Evolutionary conservation across 2,329 filamentous ascomycete genomes (phyloP).

Genomic region (Cadophora sp.): DNA sequence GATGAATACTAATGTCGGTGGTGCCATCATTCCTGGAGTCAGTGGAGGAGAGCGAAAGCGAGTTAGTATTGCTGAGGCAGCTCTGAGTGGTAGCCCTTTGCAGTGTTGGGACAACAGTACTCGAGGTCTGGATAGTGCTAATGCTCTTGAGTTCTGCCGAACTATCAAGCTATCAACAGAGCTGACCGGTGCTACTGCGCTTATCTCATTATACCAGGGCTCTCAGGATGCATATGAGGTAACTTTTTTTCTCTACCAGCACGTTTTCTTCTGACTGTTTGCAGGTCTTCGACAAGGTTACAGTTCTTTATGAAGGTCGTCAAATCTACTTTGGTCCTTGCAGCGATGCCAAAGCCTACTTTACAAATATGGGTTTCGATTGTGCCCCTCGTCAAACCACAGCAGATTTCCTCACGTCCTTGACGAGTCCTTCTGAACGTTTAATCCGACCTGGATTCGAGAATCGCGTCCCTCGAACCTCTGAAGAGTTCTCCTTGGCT

Average conservation of each 20-base stretch:
- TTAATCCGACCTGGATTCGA: conserved; percentile 61
- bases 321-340: conserved; percentile 74
- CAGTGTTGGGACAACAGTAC: conserved; percentile 82
- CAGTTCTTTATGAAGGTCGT: conserved; percentile 70
- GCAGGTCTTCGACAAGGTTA: conserved; percentile 68
- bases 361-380: conserved; percentile 73
- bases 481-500: conserved; percentile 58
- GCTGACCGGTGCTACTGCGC: conserved; percentile 65
- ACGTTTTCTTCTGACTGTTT: background rate
- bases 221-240: conserved; percentile 69
- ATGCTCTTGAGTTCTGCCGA: conserved; percentile 74
- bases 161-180: conserved; percentile 69
- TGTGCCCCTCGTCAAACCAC: conserved; percentile 61
- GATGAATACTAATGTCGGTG: conserved; percentile 73
- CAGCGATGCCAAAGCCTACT: conserved; percentile 69
- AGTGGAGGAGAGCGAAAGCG: conserved; percentile 77
- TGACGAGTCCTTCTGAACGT: conserved; percentile 67
- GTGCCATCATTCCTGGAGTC: conserved; percentile 70
- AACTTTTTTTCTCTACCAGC: background rate
- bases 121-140: conserved; percentile 74
- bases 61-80: conserved; percentile 80
- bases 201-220: conserved; percentile 76
- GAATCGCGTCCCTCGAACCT: conserved; percentile 59
- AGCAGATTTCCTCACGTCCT: conserved; percentile 76
- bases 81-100: conserved; percentile 59